Evolutionary conservation across 2,329 filamentous ascomycete species (phyloP).

Genomic region (Incumbomyces lentus): DNA sequence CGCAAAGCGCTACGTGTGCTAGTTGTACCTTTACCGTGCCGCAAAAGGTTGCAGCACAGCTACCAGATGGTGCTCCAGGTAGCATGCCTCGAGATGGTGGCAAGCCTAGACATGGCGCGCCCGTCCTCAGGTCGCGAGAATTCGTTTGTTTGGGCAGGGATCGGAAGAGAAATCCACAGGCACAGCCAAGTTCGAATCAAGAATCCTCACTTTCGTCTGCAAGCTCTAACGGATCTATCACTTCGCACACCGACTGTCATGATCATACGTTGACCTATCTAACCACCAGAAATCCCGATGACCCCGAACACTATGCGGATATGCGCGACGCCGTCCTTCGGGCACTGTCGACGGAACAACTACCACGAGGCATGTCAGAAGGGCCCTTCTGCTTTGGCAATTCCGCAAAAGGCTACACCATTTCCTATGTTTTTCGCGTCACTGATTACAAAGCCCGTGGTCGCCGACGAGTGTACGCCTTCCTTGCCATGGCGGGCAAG

Average conservation of each 20-base stretch:
- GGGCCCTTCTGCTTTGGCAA: constrained; percentile 51
- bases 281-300: constrained; percentile 46
- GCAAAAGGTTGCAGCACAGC: constrained; percentile 42
- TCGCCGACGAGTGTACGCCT: constrained; percentile 45
- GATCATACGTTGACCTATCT: constrained; percentile 49
- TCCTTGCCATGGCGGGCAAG: constrained; percentile 47
- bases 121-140: constrained; percentile 45
- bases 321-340: constrained; percentile 49
- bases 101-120: constrained; percentile 41
- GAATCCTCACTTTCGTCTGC: constrained; percentile 28
- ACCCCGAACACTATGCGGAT: constrained; percentile 43
- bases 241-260: constrained; percentile 30
- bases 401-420: constrained; percentile 45
- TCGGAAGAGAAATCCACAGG: not conserved
- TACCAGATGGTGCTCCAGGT: constrained; percentile 44
- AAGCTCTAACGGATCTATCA: constrained; percentile 29
- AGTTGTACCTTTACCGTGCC: constrained; percentile 48
- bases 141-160: constrained; percentile 38
- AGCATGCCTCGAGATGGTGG: constrained; percentile 37
- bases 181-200: constrained; percentile 20
- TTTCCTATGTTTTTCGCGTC: constrained; percentile 50
- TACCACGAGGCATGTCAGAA: constrained; percentile 46
- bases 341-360: constrained; percentile 46
- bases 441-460: constrained; percentile 49
- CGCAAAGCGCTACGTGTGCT: constrained; percentile 45